Evolutionary conservation across 495 filamentous ascomycete genomes (phyloP).

Genomic region (Hypomontagnella submonticulosa): DNA sequence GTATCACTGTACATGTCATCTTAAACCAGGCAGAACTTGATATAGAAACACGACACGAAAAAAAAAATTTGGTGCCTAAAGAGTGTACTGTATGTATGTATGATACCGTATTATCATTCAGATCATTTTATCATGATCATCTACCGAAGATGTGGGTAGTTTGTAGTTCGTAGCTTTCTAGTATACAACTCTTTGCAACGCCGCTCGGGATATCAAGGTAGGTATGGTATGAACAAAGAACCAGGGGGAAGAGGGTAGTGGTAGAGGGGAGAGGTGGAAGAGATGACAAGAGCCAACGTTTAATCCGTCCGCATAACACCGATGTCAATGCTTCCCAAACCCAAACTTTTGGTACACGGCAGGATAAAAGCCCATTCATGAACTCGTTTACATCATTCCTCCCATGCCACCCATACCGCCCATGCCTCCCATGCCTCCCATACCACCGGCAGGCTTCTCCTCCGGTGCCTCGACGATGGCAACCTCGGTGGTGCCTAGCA

Average conservation of each 20-base stretch:
- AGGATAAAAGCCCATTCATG: conserved; percentile 37
- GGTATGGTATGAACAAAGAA: conserved; percentile 38
- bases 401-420: conserved; percentile 70
- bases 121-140: conserved; percentile 32
- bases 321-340: conserved; percentile 47
- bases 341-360: conserved; percentile 50
- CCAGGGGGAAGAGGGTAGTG: conserved; percentile 20
- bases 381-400: conserved; percentile 63
- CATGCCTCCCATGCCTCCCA: conserved; percentile 78
- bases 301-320: conserved; percentile 50
- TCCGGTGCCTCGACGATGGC: conserved; percentile 96
- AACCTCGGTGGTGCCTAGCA: conserved; percentile 97
- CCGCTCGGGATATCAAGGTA: conserved; percentile 47
- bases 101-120: conserved; percentile 23
- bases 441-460: conserved; percentile 79
- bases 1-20: conserved; percentile 28
- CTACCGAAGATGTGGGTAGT: conserved; percentile 25
- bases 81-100: neutral
- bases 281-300: conserved; percentile 43
- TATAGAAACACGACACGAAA: conserved; percentile 1
- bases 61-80: conserved; percentile 35
- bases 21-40: conserved; percentile 31
- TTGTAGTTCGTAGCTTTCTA: conserved; percentile 38
- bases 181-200: conserved; percentile 48
- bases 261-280: conserved; percentile 45